Evolutionary conservation across 1,284 basidiomycete species (phyloP).

Genomic region (Microbotryum scabiosae): DNA sequence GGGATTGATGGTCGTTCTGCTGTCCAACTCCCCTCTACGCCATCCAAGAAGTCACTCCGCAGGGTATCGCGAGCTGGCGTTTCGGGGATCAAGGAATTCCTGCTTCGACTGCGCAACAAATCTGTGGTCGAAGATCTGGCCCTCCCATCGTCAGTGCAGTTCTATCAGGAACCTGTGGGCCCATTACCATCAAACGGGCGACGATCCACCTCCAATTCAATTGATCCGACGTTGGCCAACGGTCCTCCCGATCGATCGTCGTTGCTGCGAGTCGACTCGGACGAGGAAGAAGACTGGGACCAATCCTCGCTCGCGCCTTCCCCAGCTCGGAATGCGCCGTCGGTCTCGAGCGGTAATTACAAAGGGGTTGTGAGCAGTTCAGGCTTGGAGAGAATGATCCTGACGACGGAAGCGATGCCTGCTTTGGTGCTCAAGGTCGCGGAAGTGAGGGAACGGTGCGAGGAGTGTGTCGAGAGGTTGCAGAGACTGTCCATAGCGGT

Average conservation of each 20-base stretch:
- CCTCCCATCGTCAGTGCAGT: not conserved
- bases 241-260: not conserved
- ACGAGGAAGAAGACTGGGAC: conserved; percentile 18
- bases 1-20: not conserved
- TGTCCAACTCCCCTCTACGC: not conserved
- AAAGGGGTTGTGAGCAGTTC: not conserved
- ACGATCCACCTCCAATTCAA: conserved; percentile 11
- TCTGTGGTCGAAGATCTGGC: conserved; percentile 15
- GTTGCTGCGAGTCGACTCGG: not conserved
- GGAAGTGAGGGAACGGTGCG: conserved; percentile 29
- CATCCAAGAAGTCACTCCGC: not conserved
- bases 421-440: conserved; percentile 25
- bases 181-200: not conserved
- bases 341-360: not conserved
- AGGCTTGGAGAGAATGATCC: conserved; percentile 9
- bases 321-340: not conserved
- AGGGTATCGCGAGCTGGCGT: conserved; percentile 15
- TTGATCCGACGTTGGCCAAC: not conserved
- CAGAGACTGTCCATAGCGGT: conserved; percentile 6
- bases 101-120: conserved; percentile 15
- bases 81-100: conserved; percentile 21
- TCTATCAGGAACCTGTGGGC: not conserved
- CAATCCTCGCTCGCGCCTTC: not conserved
- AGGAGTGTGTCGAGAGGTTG: conserved; percentile 24
- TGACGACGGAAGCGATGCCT: conserved; percentile 34